Evolutionary conservation across 148 eudicot genomes (phyloP).

Genomic region (Bassia scoparia): DNA sequence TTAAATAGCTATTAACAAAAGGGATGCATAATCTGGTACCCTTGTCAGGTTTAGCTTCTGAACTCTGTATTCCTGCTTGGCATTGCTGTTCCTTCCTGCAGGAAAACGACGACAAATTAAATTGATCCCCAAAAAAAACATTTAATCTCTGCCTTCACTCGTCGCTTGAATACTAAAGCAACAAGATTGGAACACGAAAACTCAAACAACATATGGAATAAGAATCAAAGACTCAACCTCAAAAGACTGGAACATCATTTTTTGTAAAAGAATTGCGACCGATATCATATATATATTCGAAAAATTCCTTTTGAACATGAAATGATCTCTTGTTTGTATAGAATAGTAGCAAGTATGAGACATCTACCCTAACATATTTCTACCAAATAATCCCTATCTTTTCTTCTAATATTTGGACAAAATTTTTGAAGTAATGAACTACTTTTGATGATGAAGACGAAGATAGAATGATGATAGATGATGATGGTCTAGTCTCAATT

Average conservation of each 20-base stretch:
- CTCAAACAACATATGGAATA: too few relatives aligned
- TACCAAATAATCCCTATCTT: constrained; percentile 4
- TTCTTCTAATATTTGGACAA: constrained; percentile 15
- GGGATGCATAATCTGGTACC: constrained; percentile 16
- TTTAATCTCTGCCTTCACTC: neutral
- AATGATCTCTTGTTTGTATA: constrained; percentile 15
- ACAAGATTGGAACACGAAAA: neutral
- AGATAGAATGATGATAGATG: too few relatives aligned
- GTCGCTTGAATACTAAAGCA: neutral
- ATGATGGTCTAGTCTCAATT: constrained; percentile 28
- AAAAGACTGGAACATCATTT: neutral
- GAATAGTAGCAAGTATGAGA: constrained; percentile 21
- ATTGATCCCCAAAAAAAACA: neutral
- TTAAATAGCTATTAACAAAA: too few relatives aligned
- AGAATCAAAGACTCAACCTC: neutral
- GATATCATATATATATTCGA: neutral
- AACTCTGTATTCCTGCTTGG: constrained; percentile 5
- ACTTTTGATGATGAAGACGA: constrained; percentile 2
- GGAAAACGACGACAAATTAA: constrained; percentile 9
- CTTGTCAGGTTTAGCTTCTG: constrained; percentile 11
- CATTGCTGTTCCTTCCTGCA: constrained; percentile 18
- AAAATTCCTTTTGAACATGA: constrained; percentile 13
- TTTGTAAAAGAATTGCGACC: neutral
- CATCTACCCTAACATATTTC: constrained; percentile 17
- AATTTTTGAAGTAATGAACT: constrained; percentile 26